Evolutionary conservation across 768 basidiomycete species (phyloP), one percentile per base, ranked within the genome.

Genomic region (Leccinum uliginosum): DNA sequence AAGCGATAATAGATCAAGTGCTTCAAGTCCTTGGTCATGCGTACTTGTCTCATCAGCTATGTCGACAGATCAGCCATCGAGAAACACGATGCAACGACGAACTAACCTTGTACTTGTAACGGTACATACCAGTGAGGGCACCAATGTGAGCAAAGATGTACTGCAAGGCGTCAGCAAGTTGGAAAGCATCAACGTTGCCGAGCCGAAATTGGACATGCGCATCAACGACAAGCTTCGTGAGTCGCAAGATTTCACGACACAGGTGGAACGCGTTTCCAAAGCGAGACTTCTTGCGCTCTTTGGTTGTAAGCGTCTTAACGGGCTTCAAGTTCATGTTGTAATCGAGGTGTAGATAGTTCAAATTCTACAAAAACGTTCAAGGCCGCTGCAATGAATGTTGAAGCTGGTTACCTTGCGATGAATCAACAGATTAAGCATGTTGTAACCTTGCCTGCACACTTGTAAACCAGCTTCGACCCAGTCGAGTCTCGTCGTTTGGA

Each of bases 281-380:
- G 62, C 97, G 91, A 32, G 97, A 98, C 79, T 98, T 98, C 76
- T 99, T 99, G 51, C 97, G 90, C 75, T 99, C 97, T 74, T 99
- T 99, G 17, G 97, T 99, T 10, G 97, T 99, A 45, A 99, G 76
- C 1, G 97, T 99, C 80, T 92, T 92, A 59, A 92, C 91, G 14
- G 95, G 95, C 78, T 99, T 98, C 78, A 99, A 73, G 74, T 98
- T 98, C 91, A 98, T 89, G 77, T 97, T 97, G 74, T 98, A 98
- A 69, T 98, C 96, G 44, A 97, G 79, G 69, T 97, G 96, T 24
- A 97, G 81, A 69, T 97, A 95, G 71, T 93, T 93, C 74, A 91
- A 70, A 68, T 93, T 93, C 90, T 91, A 65, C 1, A 51, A 29
- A 34, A 1, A 45, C 21, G 19, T 56, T 9, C 60, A 62, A 19